phyloP scores from a whole-genome alignment of 768 basidiomycete genomes.

The Amanita muscaria region DNA sequence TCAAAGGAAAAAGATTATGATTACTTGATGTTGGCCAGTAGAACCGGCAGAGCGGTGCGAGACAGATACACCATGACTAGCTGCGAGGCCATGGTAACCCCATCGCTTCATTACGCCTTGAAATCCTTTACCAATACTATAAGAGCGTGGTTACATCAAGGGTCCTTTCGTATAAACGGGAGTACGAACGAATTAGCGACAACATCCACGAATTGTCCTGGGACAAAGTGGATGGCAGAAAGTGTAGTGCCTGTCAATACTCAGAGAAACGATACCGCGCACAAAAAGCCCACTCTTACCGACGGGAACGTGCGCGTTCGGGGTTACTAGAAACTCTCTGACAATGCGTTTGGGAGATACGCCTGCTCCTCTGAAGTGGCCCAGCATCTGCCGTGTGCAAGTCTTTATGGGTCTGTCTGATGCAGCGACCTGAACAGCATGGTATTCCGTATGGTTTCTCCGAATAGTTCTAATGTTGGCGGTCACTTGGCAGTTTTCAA shows the following conservation, averaged over 20 bases:
- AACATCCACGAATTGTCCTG: slow-evolving; percentile 93
- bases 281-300: slow-evolving; percentile 42
- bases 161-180: not conserved
- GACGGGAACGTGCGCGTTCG: slow-evolving; percentile 83
- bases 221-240: slow-evolving; percentile 91
- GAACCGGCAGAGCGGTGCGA: slow-evolving; percentile 91
- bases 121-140: slow-evolving; percentile 93
- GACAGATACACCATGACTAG: slow-evolving; percentile 93
- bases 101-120: slow-evolving; percentile 96
- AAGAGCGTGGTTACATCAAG: too few species aligned
- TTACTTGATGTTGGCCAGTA: slow-evolving; percentile 90
- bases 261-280: not conserved
- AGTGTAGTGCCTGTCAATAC: slow-evolving; percentile 64
- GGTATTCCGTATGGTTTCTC: slow-evolving; percentile 63
- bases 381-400: slow-evolving; percentile 71
- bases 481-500: slow-evolving; percentile 87
- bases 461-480: slow-evolving; percentile 62
- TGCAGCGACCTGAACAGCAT: slow-evolving; percentile 91
- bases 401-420: slow-evolving; percentile 66
- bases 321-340: slow-evolving; percentile 81
- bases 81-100: slow-evolving; percentile 84
- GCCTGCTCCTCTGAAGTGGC: slow-evolving; percentile 80
- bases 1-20: not conserved
- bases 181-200: slow-evolving; percentile 76
- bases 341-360: slow-evolving; percentile 79